These are phyloP conservation scores for Jamesozyma hellenica DNA, from an alignment of 805 yeast species.

Conservation along the genomic window DNA sequence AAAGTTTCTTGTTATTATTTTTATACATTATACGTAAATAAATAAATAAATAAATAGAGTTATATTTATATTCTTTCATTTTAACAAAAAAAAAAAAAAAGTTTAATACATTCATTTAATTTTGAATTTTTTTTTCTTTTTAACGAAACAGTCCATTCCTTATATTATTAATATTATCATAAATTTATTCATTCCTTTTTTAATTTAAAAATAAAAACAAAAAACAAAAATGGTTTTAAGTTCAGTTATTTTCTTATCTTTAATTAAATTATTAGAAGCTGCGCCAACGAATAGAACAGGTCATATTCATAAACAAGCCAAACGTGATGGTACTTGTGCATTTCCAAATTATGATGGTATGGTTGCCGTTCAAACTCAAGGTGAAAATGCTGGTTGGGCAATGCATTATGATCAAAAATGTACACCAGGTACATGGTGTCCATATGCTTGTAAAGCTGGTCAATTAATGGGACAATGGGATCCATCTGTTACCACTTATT, in stretches of 20 bases:
- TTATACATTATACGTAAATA: too few relatives aligned
- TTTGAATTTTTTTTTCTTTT: too few relatives aligned
- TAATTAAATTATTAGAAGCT: neutral
- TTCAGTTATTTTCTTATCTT: neutral
- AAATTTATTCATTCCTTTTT: too few relatives aligned
- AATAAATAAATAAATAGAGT: too few relatives aligned
- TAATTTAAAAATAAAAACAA: too few relatives aligned
- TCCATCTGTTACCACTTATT: slow-evolving; percentile 56
- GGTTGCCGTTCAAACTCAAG: slow-evolving; percentile 52
- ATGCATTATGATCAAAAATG: slow-evolving; percentile 66
- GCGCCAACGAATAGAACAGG: neutral
- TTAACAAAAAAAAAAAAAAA: too few relatives aligned
- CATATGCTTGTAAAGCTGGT: slow-evolving; percentile 88
- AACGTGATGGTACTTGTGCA: slow-evolving; percentile 33
- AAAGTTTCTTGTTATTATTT: too few relatives aligned
- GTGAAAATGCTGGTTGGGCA: slow-evolving; percentile 78
- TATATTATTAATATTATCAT: too few relatives aligned
- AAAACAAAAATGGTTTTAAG: neutral
- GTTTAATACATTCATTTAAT: too few relatives aligned
- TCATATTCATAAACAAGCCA: neutral
- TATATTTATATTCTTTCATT: too few relatives aligned
- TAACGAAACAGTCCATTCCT: too few relatives aligned
- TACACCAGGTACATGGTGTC: slow-evolving; percentile 72
- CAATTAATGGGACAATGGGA: slow-evolving; percentile 87
- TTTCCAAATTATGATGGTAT: slow-evolving; percentile 63